A percentile compares a stretch with the other conserved stretches of the same genome.
These are phyloP conservation scores for Globisporangium canariense DNA, from an alignment of 352 stramenopile genomes.

Conservation along the genomic window DNA sequence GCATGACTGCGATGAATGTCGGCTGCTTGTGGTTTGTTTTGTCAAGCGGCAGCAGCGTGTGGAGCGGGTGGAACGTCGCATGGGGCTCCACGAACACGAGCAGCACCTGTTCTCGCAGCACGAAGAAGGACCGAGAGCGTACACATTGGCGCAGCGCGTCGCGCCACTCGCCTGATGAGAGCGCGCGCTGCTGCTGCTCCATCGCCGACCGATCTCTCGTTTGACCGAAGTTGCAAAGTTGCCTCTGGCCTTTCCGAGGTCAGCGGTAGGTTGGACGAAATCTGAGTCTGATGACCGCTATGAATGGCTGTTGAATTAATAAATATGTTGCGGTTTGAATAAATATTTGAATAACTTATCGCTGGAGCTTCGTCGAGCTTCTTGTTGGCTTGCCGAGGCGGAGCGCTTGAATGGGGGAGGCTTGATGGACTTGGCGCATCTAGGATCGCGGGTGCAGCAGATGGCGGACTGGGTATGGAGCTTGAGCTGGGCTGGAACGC, in stretches of 20 bases:
- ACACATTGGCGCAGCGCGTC: slow-evolving; percentile 7
- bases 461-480: not conserved
- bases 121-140: not conserved
- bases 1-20: slow-evolving; percentile 10
- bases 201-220: not conserved
- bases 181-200: not conserved
- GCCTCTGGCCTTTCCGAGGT: too few species aligned
- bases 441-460: not conserved
- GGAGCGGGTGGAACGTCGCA: slow-evolving; percentile 17
- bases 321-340: not conserved
- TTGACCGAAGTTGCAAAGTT: not conserved
- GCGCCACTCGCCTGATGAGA: slow-evolving; percentile 4
- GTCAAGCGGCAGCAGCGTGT: slow-evolving; percentile 10
- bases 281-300: too few species aligned
- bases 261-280: too few species aligned
- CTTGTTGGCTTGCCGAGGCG: not conserved
- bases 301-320: not conserved
- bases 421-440: not conserved
- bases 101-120: slow-evolving; percentile 11
- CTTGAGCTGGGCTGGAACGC: slow-evolving; percentile 2
- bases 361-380: not conserved
- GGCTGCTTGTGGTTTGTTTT: not conserved
- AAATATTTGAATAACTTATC: not conserved
- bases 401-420: not conserved
- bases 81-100: slow-evolving; percentile 14